Evolutionary conservation across 768 basidiomycete species (phyloP), one percentile per base, ranked within the genome.

Genomic region (Leccinum rimulosum): DNA sequence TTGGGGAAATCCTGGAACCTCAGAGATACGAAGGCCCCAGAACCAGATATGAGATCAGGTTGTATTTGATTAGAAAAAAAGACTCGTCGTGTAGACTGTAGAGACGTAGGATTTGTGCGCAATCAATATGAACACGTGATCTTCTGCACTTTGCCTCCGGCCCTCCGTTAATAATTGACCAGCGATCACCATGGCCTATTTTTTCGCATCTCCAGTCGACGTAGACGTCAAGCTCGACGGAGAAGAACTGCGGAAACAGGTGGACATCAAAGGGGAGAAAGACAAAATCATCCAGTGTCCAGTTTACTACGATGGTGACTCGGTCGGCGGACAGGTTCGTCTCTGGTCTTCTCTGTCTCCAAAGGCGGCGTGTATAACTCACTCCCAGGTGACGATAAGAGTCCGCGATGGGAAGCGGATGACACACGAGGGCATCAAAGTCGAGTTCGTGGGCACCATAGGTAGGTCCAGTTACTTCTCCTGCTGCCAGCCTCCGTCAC

Each of bases 381-480:
- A 40, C 48, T 33, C 36, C 15, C 68, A 95, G 93, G 88, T 93
- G 5, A 81, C 86, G 14, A 87, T 98, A 63, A 86, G 93, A 27
- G 88, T 95, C 6, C 84, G 94, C 51, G 97, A 98, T 70, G 96
- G 96, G 22, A 98, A 97, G 85, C 93, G 89, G 73, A 79, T 96
- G 61, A 81, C 88, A 19, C 97, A 98, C 69, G 95, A 98, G 35
- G 96, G 96, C 3, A 95, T 99, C 73, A 95, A 98, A 75, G 91
- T 99, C 48, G 95, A 98, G 76, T 95, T 99, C 68, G 89, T 95
- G 28, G 95, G 97, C 31, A 93, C 88, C 68, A 98, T 98, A 68
- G 96, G 96, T 89, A 62, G 45, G 88, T 74, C 38, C n/a, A 4
- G 11, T 43, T 3, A 6, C 35, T 51, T 54, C 54, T 52, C n/a